These are phyloP conservation scores for Dendrocalamus sinicus DNA, from an alignment of 176 grass and related monocot species.

Conservation along the genomic window DNA sequence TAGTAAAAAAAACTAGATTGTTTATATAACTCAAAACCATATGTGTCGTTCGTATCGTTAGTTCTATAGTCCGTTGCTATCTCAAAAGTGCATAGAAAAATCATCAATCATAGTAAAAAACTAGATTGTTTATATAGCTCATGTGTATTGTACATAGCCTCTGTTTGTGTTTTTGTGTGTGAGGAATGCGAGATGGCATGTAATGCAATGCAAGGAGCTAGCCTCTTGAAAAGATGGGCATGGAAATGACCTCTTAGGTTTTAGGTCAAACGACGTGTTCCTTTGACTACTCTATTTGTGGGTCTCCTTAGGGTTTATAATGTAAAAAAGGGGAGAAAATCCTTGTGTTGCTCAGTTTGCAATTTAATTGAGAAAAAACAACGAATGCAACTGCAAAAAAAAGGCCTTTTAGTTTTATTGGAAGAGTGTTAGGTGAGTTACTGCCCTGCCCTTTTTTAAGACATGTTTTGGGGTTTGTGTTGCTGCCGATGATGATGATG, in stretches of 20 bases:
- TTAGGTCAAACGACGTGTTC: slow-evolving; percentile 1
- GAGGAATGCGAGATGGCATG: background rate
- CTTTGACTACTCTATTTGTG: too few species aligned
- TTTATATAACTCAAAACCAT: too few species aligned
- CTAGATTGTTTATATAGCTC: background rate
- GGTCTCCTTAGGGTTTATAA: too few species aligned
- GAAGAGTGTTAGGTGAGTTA: background rate
- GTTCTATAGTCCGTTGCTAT: too few species aligned
- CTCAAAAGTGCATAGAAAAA: too few species aligned
- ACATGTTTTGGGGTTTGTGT: background rate
- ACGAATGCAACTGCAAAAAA: background rate
- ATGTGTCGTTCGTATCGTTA: too few species aligned
- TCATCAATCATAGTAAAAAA: too few species aligned
- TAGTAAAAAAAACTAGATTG: too few species aligned
- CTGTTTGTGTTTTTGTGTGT: background rate
- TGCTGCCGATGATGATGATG: background rate
- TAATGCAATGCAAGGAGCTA: background rate
- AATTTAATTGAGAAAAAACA: background rate
- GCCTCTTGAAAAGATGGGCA: slow-evolving; percentile 2
- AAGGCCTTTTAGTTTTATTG: too few species aligned
- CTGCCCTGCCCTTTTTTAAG: too few species aligned
- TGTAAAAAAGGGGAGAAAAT: background rate
- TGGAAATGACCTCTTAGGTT: background rate
- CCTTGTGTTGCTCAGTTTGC: background rate
- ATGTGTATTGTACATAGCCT: background rate